phyloP scores from a whole-genome alignment of 345 rosid species.

The Hirschfeldia incana region DNA sequence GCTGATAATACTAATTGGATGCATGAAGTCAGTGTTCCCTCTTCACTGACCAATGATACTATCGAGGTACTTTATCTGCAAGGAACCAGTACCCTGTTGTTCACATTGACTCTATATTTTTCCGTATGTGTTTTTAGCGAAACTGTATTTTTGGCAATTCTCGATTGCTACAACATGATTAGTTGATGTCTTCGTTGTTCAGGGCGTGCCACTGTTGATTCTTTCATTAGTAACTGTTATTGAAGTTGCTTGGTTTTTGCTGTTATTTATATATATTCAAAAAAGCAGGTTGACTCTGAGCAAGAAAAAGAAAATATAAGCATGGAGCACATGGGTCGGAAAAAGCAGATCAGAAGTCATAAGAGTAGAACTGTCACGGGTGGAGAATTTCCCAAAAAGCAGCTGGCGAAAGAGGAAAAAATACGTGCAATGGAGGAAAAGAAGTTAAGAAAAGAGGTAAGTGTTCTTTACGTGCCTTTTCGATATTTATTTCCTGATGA shows the following conservation, averaged over 20 bases:
- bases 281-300: conserved; percentile 51
- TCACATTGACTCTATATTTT: background rate
- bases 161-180: background rate
- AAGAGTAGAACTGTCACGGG: conserved; percentile 35
- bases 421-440: conserved; percentile 62
- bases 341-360: conserved; percentile 35
- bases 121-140: background rate
- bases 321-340: conserved; percentile 40
- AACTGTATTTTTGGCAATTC: background rate
- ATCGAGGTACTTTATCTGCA: conserved; percentile 41
- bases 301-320: conserved; percentile 56
- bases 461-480: conserved; percentile 18
- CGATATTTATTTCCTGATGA: conserved; percentile 2
- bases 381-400: conserved; percentile 50
- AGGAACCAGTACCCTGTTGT: conserved; percentile 6
- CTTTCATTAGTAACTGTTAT: conserved; percentile 1
- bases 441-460: conserved; percentile 75
- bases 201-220: background rate
- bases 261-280: background rate
- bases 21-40: conserved; percentile 37
- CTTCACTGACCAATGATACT: conserved; percentile 35
- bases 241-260: background rate
- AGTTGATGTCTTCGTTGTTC: background rate
- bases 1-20: conserved; percentile 33
- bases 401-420: conserved; percentile 57